Evolutionary conservation across 2,329 filamentous ascomycete species (phyloP), one percentile per base, ranked within the genome.

Genomic region (Sclerotiophoma versabilis): DNA sequence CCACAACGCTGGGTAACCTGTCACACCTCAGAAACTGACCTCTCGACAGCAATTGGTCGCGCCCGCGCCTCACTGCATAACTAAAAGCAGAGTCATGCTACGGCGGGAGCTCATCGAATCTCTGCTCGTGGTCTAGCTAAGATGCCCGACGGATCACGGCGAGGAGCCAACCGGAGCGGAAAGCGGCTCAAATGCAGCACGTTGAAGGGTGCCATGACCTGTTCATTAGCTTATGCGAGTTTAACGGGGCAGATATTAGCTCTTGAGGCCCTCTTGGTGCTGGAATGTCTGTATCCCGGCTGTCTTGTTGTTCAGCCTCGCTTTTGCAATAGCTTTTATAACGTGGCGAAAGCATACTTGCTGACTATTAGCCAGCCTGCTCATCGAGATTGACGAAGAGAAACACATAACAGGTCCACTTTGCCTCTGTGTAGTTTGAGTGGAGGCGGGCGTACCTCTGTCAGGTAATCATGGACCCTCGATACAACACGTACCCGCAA

Each of bases 61-160:
- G 50, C 25, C 69, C 64, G 63, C 68, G 69, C 71, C 69, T 64
- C 70, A 63, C 55, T 63, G 62, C 59, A 64, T 63, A 58, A 59
- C 62, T 64, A 60, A 62, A 60, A 60, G 60, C 48, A 64, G 57
- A 55, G 34, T 47, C 57, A 58, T 57, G 59, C 55, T 69, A 60
- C 62, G 62, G 65, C 65, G 65, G 60, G 61, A 70, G 62, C 58
- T 61, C 58, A 60, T 59, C 64, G 66, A 69, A 66, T 68, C 64
- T 67, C 57, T 58, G 59, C 60, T 34, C 64, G 58, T 60, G n/a
- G 46, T 45, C 25, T 41, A 46, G 56, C 59, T 59, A 34, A 59
- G 58, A 61, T 66, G 62, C 47, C 63, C 54, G 48, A 62, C 51
- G 55, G 56, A 60, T 64, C 58, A 65, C 42, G 30, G 54, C 60